Evolutionary conservation across 805 yeast genomes (phyloP), one percentile per base, ranked within the genome.

Genomic region (Zygotorulaspora danielsina): DNA sequence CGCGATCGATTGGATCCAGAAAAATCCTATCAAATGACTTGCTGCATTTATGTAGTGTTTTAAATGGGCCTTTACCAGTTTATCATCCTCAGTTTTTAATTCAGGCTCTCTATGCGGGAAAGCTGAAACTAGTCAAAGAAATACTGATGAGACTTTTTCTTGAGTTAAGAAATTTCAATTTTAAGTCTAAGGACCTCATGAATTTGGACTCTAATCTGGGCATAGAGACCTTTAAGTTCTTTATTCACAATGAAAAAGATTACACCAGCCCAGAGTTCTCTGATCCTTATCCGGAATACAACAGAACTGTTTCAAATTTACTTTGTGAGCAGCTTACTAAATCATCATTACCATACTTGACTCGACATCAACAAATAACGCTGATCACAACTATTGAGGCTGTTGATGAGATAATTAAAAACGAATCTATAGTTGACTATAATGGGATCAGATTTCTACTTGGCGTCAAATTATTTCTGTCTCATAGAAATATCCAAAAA

Each of bases 301-400:
- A 67, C 41, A 51, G 57, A 7, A 52, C 57, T 2, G 68, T 77
- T 13, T 69, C 76, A 3, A 69, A 65, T 1, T 57, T 73, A 2
- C 64, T 89, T 16, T 64, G 70, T 11, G 83, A 81, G 16, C 76
- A 76, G 44, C 65, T 89, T 37, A 76, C 78, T 29, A 78, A 74
- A 43, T 67, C 75, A 4, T 71, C 90, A 1, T 65, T 89, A 19
- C 96, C 96, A 0, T 80, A 81, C 45, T 59, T 89, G 19, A 87
- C 96, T 0, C 78, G 96, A 44, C 97, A 89, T 63, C 96, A 89
- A 59, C 97, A 89, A 55, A 78, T 81, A 19, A 87, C 96, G 0
- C 69, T 89, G 19, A 70, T 81, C 1, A 76, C 84, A 11, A 77
- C 86, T 2, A 69, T 86, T 5, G 79, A 76, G 34, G 80, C 88